A percentile compares a stretch with the other conserved stretches of the same genome.
These are phyloP conservation scores for Lentinula raphanica DNA, from an alignment of 768 basidiomycete species.

Conservation along the genomic window DNA sequence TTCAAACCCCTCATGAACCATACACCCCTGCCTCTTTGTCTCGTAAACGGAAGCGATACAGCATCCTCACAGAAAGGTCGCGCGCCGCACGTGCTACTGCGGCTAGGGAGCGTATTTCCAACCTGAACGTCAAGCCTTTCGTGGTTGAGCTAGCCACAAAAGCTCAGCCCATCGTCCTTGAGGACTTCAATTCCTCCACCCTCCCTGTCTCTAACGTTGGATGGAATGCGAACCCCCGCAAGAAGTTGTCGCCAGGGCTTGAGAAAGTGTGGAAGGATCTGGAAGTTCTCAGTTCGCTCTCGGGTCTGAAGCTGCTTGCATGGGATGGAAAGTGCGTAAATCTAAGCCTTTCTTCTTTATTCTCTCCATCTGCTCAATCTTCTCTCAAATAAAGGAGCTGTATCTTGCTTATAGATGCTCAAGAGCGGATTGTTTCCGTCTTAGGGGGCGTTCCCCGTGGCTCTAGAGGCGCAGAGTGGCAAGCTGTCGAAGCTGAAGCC, in stretches of 20 bases:
- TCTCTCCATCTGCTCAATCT: too few relatives aligned
- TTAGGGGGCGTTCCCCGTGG: neutral
- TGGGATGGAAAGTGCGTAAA: neutral
- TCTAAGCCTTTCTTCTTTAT: neutral
- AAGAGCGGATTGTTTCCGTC: neutral
- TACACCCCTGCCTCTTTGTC: too few relatives aligned
- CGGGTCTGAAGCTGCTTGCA: neutral
- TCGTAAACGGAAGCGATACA: too few relatives aligned
- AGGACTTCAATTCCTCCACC: neutral
- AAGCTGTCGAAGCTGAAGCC: neutral
- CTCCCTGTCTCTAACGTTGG: neutral
- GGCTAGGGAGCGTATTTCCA: neutral
- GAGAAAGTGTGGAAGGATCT: neutral
- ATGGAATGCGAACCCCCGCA: neutral
- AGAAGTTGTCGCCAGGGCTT: neutral
- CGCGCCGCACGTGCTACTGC: neutral
- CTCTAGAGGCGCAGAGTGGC: neutral
- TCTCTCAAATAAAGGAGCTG: too few relatives aligned
- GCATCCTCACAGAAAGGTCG: neutral
- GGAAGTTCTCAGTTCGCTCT: neutral
- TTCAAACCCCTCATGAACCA: too few relatives aligned
- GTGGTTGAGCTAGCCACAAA: neutral
- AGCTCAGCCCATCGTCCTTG: neutral
- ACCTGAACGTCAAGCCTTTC: neutral
- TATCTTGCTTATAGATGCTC: neutral